phyloP scores from a whole-genome alignment of 129 eudicot genomes.

The Flaveria bidentis region DNA sequence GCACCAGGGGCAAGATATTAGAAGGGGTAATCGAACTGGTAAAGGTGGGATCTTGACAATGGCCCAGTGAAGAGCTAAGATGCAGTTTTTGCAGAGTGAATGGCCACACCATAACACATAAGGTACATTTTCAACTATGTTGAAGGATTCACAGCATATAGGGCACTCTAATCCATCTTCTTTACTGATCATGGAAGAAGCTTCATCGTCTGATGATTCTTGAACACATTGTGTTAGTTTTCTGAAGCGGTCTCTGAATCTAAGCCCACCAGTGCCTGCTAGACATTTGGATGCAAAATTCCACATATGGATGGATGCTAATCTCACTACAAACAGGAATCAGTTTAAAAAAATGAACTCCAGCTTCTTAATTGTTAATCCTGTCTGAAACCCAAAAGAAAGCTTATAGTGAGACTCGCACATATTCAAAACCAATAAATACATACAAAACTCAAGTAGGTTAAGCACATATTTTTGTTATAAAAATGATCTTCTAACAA shows the following conservation, averaged over 20 bases:
- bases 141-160: constrained; percentile 72
- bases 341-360: not conserved
- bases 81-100: constrained; percentile 65
- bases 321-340: constrained; percentile 17
- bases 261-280: constrained; percentile 54
- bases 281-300: constrained; percentile 65
- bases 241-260: constrained; percentile 34
- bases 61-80: constrained; percentile 54
- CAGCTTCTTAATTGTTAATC: not conserved
- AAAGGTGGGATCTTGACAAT: constrained; percentile 54
- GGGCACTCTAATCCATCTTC: constrained; percentile 69
- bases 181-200: constrained; percentile 52
- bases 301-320: constrained; percentile 45
- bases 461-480: no score
- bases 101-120: constrained; percentile 78
- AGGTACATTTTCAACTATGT: constrained; percentile 64
- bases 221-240: constrained; percentile 44
- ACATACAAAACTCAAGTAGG: no score
- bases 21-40: constrained; percentile 67
- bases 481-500: no score
- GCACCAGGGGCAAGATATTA: constrained; percentile 81
- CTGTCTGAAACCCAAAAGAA: not conserved
- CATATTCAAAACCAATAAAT: no score
- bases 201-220: constrained; percentile 61
- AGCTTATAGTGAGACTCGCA: not conserved